phyloP scores from a whole-genome alignment of 805 yeast genomes.

The Yarrowia yakushimensis region DNA sequence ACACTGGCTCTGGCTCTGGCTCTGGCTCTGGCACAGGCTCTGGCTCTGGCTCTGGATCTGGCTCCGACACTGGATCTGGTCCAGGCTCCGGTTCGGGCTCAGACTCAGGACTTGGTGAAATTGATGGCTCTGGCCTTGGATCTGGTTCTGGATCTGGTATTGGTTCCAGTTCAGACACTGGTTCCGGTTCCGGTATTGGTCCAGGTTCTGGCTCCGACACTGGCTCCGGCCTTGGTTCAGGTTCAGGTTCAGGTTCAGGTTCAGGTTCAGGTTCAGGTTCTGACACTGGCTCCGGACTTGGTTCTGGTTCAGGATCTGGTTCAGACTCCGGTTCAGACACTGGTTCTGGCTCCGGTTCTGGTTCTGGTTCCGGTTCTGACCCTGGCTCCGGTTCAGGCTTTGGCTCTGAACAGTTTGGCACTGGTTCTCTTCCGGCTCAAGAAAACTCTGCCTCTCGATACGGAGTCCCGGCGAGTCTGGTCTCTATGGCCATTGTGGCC shows the following conservation, averaged over 20 bases:
- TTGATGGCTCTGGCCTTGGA: not conserved
- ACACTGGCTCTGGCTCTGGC: not conserved
- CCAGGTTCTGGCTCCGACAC: not conserved
- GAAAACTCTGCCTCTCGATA: not conserved
- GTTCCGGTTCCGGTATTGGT: not conserved
- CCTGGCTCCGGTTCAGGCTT: not conserved
- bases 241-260: not conserved
- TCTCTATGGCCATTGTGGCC: not conserved
- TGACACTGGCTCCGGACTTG: not conserved
- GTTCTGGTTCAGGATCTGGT: not conserved
- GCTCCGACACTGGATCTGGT: not conserved
- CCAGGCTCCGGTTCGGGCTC: not conserved
- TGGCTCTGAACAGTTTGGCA: not conserved
- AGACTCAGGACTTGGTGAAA: not conserved
- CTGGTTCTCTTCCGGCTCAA: not conserved
- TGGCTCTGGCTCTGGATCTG: not conserved
- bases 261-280: not conserved
- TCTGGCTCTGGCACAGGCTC: not conserved
- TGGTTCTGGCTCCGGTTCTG: not conserved
- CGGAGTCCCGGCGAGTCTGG: not conserved
- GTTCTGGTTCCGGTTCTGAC: not conserved
- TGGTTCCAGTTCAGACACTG: not conserved
- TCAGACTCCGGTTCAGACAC: not conserved
- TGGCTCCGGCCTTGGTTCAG: not conserved
- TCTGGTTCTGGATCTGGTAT: not conserved